phyloP scores from a whole-genome alignment of 2,329 filamentous ascomycete genomes.

The Fusarium pseudocircinatum region DNA sequence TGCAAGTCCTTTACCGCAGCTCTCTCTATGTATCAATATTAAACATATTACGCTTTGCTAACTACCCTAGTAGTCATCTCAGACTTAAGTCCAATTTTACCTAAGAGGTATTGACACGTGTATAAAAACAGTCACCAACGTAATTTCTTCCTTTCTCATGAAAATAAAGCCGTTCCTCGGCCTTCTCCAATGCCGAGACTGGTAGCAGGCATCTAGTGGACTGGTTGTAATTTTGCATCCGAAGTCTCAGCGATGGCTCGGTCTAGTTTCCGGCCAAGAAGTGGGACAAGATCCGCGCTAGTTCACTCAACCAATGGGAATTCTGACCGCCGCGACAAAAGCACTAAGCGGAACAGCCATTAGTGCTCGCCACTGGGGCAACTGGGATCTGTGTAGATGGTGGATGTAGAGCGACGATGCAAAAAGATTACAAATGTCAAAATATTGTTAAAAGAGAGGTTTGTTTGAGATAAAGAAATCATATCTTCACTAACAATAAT shows the following conservation, averaged over 20 bases:
- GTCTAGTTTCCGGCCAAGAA: neutral
- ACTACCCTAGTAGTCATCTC: too few species aligned
- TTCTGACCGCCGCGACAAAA: too few species aligned
- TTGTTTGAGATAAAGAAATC: accelerated
- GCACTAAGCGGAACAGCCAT: accelerated
- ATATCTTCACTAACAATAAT: accelerated
- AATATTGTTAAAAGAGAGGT: neutral
- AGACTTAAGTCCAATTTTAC: too few species aligned
- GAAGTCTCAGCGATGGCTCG: neutral
- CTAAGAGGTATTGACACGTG: accelerated
- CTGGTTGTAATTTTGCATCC: accelerated
- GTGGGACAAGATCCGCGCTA: accelerated
- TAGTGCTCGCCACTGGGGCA: neutral
- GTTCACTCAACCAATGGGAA: neutral
- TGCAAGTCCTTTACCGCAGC: too few species aligned
- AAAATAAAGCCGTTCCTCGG: accelerated
- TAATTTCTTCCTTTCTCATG: too few species aligned
- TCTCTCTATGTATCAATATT: too few species aligned
- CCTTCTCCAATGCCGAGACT: accelerated
- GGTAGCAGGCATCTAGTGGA: too few species aligned
- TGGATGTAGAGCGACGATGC: neutral
- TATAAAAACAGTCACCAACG: too few species aligned
- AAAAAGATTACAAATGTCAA: neutral
- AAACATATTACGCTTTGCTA: too few species aligned
- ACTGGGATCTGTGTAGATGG: neutral